Percentiles rank a stretch among this genome's conserved stretches.
Conservation (phyloP, 139 green algal species). For the Bryopsis sp. region DNA sequence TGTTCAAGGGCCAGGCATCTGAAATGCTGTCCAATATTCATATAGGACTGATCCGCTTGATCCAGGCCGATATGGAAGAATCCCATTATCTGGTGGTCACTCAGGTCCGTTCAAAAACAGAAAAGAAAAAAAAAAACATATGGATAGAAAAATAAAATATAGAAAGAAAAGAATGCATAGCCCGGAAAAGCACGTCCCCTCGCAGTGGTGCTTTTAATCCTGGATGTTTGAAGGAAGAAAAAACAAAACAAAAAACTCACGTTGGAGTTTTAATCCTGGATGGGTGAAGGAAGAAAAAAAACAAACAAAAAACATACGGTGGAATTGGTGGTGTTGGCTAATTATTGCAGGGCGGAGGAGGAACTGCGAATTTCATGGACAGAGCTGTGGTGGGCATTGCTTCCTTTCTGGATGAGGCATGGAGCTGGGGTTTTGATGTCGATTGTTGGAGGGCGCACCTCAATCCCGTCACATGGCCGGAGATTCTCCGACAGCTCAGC, state of each 20-base stretch:
- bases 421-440: constrained; percentile 86
- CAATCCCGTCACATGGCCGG: constrained; percentile 74
- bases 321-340: too few species aligned
- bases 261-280: too few species aligned
- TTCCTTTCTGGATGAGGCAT: constrained; percentile 68
- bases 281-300: too few species aligned
- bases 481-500: constrained; percentile 66
- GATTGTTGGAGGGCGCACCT: constrained; percentile 85
- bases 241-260: too few species aligned
- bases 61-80: constrained; percentile 70
- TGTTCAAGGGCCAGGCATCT: constrained; percentile 20
- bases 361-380: constrained; percentile 41
- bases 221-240: too few species aligned
- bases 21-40: constrained; percentile 16
- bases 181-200: too few species aligned
- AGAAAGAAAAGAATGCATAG: too few species aligned
- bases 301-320: too few species aligned
- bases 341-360: constrained; percentile 25
- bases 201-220: too few species aligned
- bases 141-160: too few species aligned
- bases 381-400: constrained; percentile 36
- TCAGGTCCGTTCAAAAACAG: neutral
- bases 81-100: constrained; percentile 27
- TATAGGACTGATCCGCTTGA: constrained; percentile 23
- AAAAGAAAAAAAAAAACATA: too few species aligned